Conservation (phyloP, 2,329 filamentous ascomycete genomes). For the Setomelanomma holmii region DNA sequence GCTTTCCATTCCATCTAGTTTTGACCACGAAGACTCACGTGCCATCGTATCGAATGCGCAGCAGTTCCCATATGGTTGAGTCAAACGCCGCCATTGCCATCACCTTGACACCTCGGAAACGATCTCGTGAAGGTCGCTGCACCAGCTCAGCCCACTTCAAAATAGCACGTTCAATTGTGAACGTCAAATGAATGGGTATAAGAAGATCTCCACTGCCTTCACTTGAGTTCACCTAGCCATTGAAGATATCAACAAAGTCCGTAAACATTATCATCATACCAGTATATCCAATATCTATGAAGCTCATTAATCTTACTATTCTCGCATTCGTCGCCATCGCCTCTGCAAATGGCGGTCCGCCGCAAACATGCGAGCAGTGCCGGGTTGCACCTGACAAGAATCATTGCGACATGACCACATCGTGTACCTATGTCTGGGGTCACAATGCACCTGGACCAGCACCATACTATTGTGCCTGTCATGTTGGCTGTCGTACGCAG, state of each 20-base stretch:
- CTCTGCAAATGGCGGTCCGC: neutral
- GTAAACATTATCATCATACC: no score
- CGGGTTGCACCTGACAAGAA: conserved; percentile 27
- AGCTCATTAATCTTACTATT: neutral
- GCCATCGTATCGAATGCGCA: neutral
- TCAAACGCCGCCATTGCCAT: neutral
- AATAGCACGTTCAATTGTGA: neutral
- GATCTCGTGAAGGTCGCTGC: neutral
- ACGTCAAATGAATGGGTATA: no score
- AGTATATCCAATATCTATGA: neutral
- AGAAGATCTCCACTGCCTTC: no score
- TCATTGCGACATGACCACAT: conserved; percentile 52
- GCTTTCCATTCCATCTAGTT: neutral
- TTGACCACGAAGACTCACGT: neutral
- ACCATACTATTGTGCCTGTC: neutral
- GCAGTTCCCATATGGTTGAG: no score
- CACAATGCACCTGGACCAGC: conserved; percentile 3
- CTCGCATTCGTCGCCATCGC: neutral
- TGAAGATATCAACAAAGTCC: no score
- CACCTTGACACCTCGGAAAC: neutral
- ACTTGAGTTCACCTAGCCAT: no score
- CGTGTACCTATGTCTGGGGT: conserved; percentile 45
- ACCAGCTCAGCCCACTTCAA: neutral
- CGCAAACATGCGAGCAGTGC: neutral
- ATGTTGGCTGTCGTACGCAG: neutral